Evolutionary conservation across 805 yeast species (phyloP), one percentile per base, ranked within the genome.

Genomic region (Schwanniomyces sp.): DNA sequence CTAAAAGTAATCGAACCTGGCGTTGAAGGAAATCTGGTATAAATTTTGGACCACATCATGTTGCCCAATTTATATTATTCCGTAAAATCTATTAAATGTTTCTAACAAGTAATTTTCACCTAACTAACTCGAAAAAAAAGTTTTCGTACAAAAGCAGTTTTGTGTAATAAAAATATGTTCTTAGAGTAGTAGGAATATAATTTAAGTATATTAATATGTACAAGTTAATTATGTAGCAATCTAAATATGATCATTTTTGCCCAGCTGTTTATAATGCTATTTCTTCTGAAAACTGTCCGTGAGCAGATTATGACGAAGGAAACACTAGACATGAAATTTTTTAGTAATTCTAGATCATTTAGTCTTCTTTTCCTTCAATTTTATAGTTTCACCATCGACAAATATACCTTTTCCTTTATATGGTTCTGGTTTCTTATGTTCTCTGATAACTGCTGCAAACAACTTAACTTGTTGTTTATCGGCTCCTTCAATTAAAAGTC

Each of bases 331-430:
- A 37, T 37, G 40, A 24, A 34, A 21, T 37, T 18, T n/a, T 17
- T n/a, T 11, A 41, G 48, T 47, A 24, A 18, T 32, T 64, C 79
- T 37, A 3, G 21, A 37, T 37, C 40, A 92, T 84, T 94, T 92
- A 67, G 92, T 88, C 80, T 91, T 92, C 80, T 89, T 89, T 57
- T 86, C 89, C 80, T 94, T 94, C 63, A 92, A 76, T 64, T 83
- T 85, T 67, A 94, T 86, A 43, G 95, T 90, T 74, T 94, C 98
- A 61, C 84, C 87, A 67, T 91, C 88, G 43, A 94, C 86, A 64
- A 86, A 94, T 43, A 94, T 86, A 63, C 99, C 99, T 59, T 95
- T 95, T 64, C 99, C 99, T 74, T 94, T 94, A 69, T 94, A 94
- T 34, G 97, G 97, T 73, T 94, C 99, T 40, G 99, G 99, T 51